Evolutionary conservation across 257 asterid genomes (phyloP), one percentile per base, ranked within the genome.

Genomic region (Coffea eugenioides): DNA sequence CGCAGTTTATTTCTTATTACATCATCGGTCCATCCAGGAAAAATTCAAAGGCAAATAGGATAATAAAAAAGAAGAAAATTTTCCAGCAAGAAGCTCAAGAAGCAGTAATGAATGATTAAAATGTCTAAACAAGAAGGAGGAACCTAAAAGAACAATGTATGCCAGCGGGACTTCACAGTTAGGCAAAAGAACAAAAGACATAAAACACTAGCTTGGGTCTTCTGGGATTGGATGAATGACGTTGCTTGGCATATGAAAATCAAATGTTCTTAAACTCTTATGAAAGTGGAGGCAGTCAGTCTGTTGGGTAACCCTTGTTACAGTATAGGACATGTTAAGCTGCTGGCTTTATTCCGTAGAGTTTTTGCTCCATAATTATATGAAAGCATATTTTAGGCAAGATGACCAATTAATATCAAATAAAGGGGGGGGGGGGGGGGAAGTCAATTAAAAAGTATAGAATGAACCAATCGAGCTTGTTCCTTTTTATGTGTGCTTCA

Each of bases 1-100:
- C 93, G 95, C 95, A 91, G 95, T 85, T 80, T 78, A 14, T 81
- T 45, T 20, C 54, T 36, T n/a, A 57, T 9, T 4, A 56, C 89
- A 89, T 91, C 92, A 88, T 72, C 48, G 88, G 89, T 87, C 89
- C 72, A 59, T 43, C 43, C 14, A 0, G 10, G 18, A 70, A 57
- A 79, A 49, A 31, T 31, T 49, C 9, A 36, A 15, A 52, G 4
- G 14, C 13, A 25, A 25, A 71, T 25, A 2, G 15, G 12, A 2
- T 6, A 56, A 70, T 0, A 0, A 54, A 31, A 5, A 73, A n/a
- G 14, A 2, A 8, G 23, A 51, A 54, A 51, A 6, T 0, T 39
- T 39, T 39, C 43, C 43, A 39, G 43, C 43, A 54, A 7, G 8
- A 15, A 27, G 5, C 25, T 45, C 43, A 76, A 20, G 52, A 73